Percentiles rank a stretch among this genome's conserved stretches.
Conservation (phyloP, 345 rosid genomes). For the Syzygium grande region DNA sequence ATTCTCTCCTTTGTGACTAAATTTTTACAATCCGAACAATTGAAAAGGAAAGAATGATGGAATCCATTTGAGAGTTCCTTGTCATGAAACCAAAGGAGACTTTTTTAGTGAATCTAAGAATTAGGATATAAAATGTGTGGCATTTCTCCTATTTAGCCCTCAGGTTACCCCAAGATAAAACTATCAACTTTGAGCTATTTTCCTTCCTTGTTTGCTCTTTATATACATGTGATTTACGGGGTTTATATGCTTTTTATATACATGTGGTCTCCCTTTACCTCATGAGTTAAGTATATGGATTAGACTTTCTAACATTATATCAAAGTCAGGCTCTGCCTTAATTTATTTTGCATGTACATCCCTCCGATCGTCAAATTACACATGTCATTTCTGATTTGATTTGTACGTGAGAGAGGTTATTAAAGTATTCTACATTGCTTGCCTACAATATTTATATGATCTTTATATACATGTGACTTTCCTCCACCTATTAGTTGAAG, state of each 20-base stretch:
- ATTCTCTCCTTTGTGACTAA: neutral
- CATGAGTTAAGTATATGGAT: too few species aligned
- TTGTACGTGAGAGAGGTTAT: too few species aligned
- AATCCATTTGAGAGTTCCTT: neutral
- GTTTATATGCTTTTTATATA: too few species aligned
- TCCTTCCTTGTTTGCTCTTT: neutral
- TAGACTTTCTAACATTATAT: too few species aligned
- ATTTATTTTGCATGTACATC: too few species aligned
- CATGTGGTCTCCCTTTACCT: too few species aligned
- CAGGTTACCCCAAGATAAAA: neutral
- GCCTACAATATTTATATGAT: too few species aligned
- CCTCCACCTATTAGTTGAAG: too few species aligned
- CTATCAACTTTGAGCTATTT: neutral
- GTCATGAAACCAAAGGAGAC: neutral
- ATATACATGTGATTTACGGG: too few species aligned
- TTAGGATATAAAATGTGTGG: neutral
- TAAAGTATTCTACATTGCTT: too few species aligned
- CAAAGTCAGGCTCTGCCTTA: fast-evolving
- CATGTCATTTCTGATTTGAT: fast-evolving
- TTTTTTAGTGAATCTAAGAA: neutral
- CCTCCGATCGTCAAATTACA: too few species aligned
- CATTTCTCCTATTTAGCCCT: neutral
- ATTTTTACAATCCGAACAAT: neutral
- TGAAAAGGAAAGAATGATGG: neutral
- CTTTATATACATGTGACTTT: too few species aligned